Evolutionary conservation across 2,329 filamentous ascomycete genomes (phyloP).

Genomic region (Didymella sp.): DNA sequence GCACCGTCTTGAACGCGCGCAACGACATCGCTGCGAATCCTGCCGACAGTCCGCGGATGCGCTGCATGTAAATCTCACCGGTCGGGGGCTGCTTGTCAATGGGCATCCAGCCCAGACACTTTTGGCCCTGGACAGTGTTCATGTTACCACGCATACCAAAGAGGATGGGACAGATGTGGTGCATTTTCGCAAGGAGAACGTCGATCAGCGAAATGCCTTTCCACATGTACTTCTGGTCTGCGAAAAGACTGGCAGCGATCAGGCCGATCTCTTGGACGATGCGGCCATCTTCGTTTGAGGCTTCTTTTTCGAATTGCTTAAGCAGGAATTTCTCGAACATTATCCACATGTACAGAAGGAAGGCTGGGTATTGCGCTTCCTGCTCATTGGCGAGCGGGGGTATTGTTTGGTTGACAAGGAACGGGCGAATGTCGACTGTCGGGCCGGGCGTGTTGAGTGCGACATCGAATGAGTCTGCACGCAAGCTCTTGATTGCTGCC

Average conservation of each 20-base stretch:
- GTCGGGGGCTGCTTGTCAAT: slow-evolving; percentile 50
- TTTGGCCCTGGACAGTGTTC: slow-evolving; percentile 60
- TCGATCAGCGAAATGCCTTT: slow-evolving; percentile 74
- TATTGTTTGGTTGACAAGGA: slow-evolving; percentile 44
- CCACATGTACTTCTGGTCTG: slow-evolving; percentile 70
- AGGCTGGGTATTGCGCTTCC: slow-evolving; percentile 53
- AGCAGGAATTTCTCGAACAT: slow-evolving; percentile 77
- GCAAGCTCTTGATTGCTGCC: slow-evolving; percentile 37
- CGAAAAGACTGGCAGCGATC: slow-evolving; percentile 76
- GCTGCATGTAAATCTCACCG: slow-evolving; percentile 74
- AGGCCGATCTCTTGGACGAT: slow-evolving; percentile 80
- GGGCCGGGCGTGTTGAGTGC: slow-evolving; percentile 36
- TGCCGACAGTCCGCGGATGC: slow-evolving; percentile 82
- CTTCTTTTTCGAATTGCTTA: slow-evolving; percentile 61
- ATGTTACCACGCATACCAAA: slow-evolving; percentile 84
- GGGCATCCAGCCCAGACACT: slow-evolving; percentile 42
- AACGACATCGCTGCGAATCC: slow-evolving; percentile 85
- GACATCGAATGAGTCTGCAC: slow-evolving; percentile 39
- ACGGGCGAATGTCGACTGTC: slow-evolving; percentile 47
- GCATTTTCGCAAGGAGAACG: slow-evolving; percentile 86
- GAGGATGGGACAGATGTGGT: slow-evolving; percentile 79
- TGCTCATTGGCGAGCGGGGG: slow-evolving; percentile 37
- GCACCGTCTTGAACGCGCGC: slow-evolving; percentile 69
- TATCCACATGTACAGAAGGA: slow-evolving; percentile 73
- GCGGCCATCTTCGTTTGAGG: slow-evolving; percentile 46